Conservation (phyloP, 306 rosid genomes). For the cucumber (Cucumis sativus) region Cucumber_9930_V3 NC_026656.2:5794501-5795000, state of each 20-base stretch:
- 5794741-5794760: background rate
- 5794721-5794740: too few relatives aligned
- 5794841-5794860: background rate
- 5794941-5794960: background rate
- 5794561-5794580: too few relatives aligned
- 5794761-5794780: background rate
- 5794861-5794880: background rate
- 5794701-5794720: too few relatives aligned
- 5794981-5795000: slow-evolving; percentile 88
- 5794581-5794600: too few relatives aligned
- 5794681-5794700: too few relatives aligned
- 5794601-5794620: too few relatives aligned
- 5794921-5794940: background rate
- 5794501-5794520: background rate
- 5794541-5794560: too few relatives aligned
- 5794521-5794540: background rate
- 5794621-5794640: too few relatives aligned
- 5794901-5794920: background rate
- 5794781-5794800: background rate
- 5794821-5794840: background rate
- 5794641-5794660: too few relatives aligned
- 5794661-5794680: too few relatives aligned
- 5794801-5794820: background rate
- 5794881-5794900: background rate
- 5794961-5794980: slow-evolving; percentile 5